Evolutionary conservation across 108 stramenopile genomes (phyloP).

Genomic region (Tribonema minus): DNA sequence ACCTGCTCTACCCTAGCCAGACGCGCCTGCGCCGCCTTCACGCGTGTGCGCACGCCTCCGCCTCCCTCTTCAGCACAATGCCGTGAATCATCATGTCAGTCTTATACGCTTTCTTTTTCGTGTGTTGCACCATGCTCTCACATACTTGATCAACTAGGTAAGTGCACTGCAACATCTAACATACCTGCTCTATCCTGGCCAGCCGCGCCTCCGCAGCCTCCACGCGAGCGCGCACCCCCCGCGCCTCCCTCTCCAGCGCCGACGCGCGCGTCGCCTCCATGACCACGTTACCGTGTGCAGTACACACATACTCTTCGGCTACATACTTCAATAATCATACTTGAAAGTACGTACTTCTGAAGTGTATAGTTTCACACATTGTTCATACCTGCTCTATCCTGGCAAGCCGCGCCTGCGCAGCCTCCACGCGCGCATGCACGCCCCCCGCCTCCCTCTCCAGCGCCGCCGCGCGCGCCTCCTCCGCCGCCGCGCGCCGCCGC

Average conservation of each 20-base stretch:
- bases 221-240: neutral
- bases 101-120: no score
- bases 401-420: neutral
- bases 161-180: no score
- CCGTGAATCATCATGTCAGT: no score
- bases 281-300: no score
- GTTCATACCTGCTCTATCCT: conserved; percentile 15
- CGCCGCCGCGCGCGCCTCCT: neutral
- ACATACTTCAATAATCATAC: no score
- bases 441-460: conserved; percentile 17
- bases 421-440: neutral
- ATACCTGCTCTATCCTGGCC: conserved; percentile 15
- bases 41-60: neutral
- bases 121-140: no score
- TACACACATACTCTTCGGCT: no score
- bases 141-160: no score
- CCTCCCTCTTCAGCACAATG: conserved; percentile 20
- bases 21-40: conserved; percentile 1
- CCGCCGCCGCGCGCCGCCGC: neutral
- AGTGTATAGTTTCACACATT: no score
- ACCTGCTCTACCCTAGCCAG: conserved; percentile 23
- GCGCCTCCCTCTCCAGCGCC: conserved; percentile 17
- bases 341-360: no score
- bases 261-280: no score
- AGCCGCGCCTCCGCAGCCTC: conserved; percentile 16